Percentiles rank a stretch among this genome's conserved stretches.
phyloP scores from a whole-genome alignment of 768 basidiomycete species.

The button mushroom (Agaricus bisporus) region DNA sequence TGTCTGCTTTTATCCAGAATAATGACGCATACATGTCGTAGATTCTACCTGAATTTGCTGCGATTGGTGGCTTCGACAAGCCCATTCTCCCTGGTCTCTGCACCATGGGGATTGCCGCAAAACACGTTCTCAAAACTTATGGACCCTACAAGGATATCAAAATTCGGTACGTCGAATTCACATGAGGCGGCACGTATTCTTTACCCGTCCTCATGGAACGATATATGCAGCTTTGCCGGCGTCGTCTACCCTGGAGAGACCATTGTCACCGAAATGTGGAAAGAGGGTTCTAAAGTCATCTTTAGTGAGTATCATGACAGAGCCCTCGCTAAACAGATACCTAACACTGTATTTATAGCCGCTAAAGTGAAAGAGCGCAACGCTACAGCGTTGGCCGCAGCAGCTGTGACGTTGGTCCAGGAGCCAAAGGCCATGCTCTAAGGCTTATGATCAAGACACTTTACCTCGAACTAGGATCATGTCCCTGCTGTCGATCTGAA shows the following conservation, averaged over 20 bases:
- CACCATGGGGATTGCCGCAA: slow-evolving; percentile 87
- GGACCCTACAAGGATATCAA: slow-evolving; percentile 91
- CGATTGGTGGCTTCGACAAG: slow-evolving; percentile 89
- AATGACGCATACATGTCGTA: slow-evolving; percentile 20
- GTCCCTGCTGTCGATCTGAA: background rate
- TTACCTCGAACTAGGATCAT: background rate
- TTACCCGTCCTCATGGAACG: background rate
- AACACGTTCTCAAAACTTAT: slow-evolving; percentile 85
- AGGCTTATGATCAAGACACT: slow-evolving; percentile 3
- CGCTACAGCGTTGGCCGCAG: slow-evolving; percentile 64
- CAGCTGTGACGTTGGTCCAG: slow-evolving; percentile 69
- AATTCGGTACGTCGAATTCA: slow-evolving; percentile 55
- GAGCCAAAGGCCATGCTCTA: slow-evolving; percentile 59
- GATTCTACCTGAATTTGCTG: slow-evolving; percentile 92
- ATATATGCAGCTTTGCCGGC: slow-evolving; percentile 63
- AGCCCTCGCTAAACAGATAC: background rate
- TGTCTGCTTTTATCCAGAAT: background rate
- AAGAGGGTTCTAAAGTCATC: slow-evolving; percentile 83
- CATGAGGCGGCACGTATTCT: background rate
- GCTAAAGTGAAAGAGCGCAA: slow-evolving; percentile 87
- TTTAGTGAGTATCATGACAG: slow-evolving; percentile 61
- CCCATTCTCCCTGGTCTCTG: slow-evolving; percentile 90
- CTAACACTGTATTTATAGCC: slow-evolving; percentile 33
- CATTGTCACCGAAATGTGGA: slow-evolving; percentile 97
- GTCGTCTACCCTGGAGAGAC: slow-evolving; percentile 96